Conservation (phyloP, 148 eudicot species). For the Dianthus caryophyllus region DNA sequence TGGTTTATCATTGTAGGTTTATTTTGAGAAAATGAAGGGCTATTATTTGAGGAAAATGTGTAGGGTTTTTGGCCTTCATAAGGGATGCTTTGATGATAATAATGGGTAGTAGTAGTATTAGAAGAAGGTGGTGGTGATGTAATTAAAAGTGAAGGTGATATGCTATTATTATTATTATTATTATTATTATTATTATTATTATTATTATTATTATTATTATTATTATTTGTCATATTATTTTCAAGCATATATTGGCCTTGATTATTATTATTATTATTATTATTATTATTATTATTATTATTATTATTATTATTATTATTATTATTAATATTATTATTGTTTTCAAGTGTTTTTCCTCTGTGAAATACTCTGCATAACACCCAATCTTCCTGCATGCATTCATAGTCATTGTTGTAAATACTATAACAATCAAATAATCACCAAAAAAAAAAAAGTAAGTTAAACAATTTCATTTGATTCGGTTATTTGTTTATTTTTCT, state of each 20-base stretch:
- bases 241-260: slow-evolving; percentile 31
- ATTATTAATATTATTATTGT: slow-evolving; percentile 22
- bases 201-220: too few species aligned
- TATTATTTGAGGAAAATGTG: slow-evolving; percentile 22
- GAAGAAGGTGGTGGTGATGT: slow-evolving; percentile 27
- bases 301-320: slow-evolving; percentile 7
- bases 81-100: slow-evolving; percentile 7
- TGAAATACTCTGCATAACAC: slow-evolving; percentile 88
- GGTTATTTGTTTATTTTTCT: too few species aligned
- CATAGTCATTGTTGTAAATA: background rate
- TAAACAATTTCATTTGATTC: too few species aligned
- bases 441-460: too few species aligned
- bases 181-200: too few species aligned
- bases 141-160: slow-evolving; percentile 21
- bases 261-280: slow-evolving; percentile 19
- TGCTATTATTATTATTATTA: slow-evolving; percentile 17
- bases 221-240: slow-evolving; percentile 14
- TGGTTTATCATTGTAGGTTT: slow-evolving; percentile 17
- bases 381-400: slow-evolving; percentile 80
- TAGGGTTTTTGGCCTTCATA: slow-evolving; percentile 21
- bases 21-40: slow-evolving; percentile 18
- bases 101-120: background rate
- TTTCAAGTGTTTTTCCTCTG: slow-evolving; percentile 52
- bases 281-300: slow-evolving; percentile 16
- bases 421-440: background rate